Base-by-base conservation (phyloP, 352 stramenopile genomes). In the Pythium aquatile region DNA sequence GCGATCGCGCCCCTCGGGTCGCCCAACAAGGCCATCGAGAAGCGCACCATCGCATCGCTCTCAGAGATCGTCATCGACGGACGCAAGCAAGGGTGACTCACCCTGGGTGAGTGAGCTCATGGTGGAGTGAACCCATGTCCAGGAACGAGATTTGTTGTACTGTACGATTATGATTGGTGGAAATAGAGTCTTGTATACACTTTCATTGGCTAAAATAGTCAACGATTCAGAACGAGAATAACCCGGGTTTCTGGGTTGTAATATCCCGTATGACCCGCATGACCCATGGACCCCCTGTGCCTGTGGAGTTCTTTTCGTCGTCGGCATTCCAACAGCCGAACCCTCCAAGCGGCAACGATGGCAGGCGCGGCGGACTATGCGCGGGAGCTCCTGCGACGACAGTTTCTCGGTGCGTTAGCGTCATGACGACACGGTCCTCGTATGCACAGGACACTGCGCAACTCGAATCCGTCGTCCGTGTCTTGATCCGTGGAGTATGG, bases 311-410 rank as follows among this genome's bases (percentile, higher is more conserved):
- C 61, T 67, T 67, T 67, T 61, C 51, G 39, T 52, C 51, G 42
- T 17, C 42, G 42, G 44, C 44, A 9, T 54, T 58, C 30, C 17
- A 30, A 59, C 51, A 55, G 29, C 39, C 28, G 11, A 29, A 67
- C 53, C 59, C 17, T 58, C 17, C 20, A 33, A 35, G 16, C 20
- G 53, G 61, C 52, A 30, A 64, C 46, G 20, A 71, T 71, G 65
- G 58, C 64, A 13, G 47, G 53, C 40, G 30, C 67, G 32, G 48
- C 61, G 11, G 85, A 93, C 66, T 93, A 93, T 55, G 85, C 83
- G 60, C 83, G 85, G 60, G 85, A 93, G 74, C 79, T 93, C 55
- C 75, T 93, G 68, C 81, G 81, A 70, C 81, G 83, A 75, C 83
- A 92, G 65, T 90, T 92, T 73, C 69, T 92, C 55, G 81, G 83